phyloP scores from a whole-genome alignment of 1,284 basidiomycete species.

The Hypsizygus ulmarius region DNA sequence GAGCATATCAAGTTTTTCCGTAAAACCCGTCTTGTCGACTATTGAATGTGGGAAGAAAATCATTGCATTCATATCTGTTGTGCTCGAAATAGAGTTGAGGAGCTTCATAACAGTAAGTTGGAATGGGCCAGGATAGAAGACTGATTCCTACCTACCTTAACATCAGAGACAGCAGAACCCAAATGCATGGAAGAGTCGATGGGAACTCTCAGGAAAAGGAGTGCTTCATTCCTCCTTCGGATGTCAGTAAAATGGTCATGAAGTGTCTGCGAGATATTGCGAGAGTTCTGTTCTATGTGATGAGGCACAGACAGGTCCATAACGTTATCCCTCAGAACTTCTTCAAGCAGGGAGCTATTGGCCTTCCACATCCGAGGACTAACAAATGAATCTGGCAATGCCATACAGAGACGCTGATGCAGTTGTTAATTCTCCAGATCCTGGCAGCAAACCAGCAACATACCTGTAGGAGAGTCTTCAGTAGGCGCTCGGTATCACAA shows the following conservation, averaged over 20 bases:
- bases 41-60: constrained; percentile 56
- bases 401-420: constrained; percentile 58
- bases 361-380: constrained; percentile 66
- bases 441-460: constrained; percentile 2
- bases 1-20: constrained; percentile 75
- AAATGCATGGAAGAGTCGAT: constrained; percentile 55
- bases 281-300: constrained; percentile 37
- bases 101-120: constrained; percentile 42
- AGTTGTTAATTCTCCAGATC: background rate
- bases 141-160: constrained; percentile 49
- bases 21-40: constrained; percentile 47
- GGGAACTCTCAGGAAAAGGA: constrained; percentile 70
- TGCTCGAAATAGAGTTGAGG: constrained; percentile 76
- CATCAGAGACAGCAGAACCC: constrained; percentile 68
- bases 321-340: constrained; percentile 42
- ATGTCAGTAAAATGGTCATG: constrained; percentile 55
- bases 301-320: constrained; percentile 32
- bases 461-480: constrained; percentile 62
- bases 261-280: constrained; percentile 45
- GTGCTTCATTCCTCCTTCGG: constrained; percentile 69
- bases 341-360: constrained; percentile 46
- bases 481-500: constrained; percentile 49
- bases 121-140: background rate
- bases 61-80: constrained; percentile 63
- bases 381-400: constrained; percentile 69